phyloP scores from a whole-genome alignment of 305 asterid genomes.

The Plantago lanceolata region DNA sequence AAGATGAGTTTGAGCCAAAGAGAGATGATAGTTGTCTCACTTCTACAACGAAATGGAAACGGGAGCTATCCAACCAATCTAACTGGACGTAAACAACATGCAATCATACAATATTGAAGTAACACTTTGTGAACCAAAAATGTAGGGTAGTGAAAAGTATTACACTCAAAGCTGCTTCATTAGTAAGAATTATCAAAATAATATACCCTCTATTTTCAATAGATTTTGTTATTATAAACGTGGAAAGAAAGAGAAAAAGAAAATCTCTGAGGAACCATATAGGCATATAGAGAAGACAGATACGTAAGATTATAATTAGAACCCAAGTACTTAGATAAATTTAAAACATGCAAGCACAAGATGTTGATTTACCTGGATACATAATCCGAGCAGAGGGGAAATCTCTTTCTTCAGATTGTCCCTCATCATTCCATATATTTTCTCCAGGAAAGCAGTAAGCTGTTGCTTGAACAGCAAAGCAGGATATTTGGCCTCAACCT shows the following conservation, averaged over 20 bases:
- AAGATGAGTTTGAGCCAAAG: slow-evolving; percentile 18
- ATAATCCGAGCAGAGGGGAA: slow-evolving; percentile 92
- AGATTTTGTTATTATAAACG: neutral
- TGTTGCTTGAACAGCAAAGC: slow-evolving; percentile 99
- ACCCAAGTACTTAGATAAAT: neutral
- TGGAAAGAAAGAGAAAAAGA: neutral
- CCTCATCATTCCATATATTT: slow-evolving; percentile 94
- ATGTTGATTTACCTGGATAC: slow-evolving; percentile 69
- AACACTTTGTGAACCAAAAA: slow-evolving; percentile 4
- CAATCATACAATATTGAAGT: neutral
- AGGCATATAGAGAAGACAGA: neutral
- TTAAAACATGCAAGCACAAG: neutral
- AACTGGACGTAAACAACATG: neutral
- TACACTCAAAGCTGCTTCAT: slow-evolving; percentile 17
- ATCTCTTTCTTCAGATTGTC: slow-evolving; percentile 94
- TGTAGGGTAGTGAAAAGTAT: slow-evolving; percentile 21
- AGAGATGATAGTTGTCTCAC: slow-evolving; percentile 13
- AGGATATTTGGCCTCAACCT: slow-evolving; percentile 98
- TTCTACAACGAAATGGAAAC: neutral
- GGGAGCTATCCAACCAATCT: slow-evolving; percentile 11
- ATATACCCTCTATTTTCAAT: neutral
- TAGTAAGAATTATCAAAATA: neutral
- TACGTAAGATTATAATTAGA: neutral
- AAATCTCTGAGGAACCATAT: neutral
- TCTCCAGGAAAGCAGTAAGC: slow-evolving; percentile 99